A percentile compares a stretch with the other conserved stretches of the same genome.
Evolutionary conservation across 345 rosid species (phyloP).

Genomic region (Punica granatum): DNA sequence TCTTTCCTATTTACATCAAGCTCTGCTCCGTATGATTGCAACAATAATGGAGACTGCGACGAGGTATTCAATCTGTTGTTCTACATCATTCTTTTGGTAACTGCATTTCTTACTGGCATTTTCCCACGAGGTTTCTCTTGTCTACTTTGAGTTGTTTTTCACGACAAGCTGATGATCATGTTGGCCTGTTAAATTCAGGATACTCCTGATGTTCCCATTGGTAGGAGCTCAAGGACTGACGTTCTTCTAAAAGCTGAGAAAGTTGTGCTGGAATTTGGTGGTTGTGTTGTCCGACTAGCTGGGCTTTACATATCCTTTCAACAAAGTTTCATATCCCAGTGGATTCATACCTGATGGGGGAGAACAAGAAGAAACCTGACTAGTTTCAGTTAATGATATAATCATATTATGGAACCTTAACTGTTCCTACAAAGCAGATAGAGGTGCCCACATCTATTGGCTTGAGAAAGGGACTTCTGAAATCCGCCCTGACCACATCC

Average conservation of each 20-base stretch:
- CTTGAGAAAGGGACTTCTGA: slow-evolving; percentile 65
- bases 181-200: slow-evolving; percentile 37
- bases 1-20: slow-evolving; percentile 87
- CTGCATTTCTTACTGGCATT: neutral
- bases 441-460: slow-evolving; percentile 92
- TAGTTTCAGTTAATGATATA: neutral
- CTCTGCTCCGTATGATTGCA: slow-evolving; percentile 77
- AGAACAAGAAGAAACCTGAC: neutral
- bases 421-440: slow-evolving; percentile 60
- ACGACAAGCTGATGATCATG: neutral
- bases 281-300: slow-evolving; percentile 78
- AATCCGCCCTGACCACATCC: slow-evolving; percentile 76
- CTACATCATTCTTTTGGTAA: slow-evolving; percentile 2
- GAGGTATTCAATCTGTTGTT: slow-evolving; percentile 42
- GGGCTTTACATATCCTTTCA: slow-evolving; percentile 98
- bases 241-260: slow-evolving; percentile 77
- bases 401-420: slow-evolving; percentile 31
- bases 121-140: neutral
- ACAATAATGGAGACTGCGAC: slow-evolving; percentile 65
- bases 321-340: slow-evolving; percentile 1
- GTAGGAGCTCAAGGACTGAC: slow-evolving; percentile 85
- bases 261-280: slow-evolving; percentile 61
- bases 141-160: neutral
- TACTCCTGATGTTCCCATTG: slow-evolving; percentile 65
- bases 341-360: slow-evolving; percentile 7